These are phyloP conservation scores for Lunularia cruciata DNA, from an alignment of 225 moss, liverwort and hornwort species.

Conservation along the genomic window DNA sequence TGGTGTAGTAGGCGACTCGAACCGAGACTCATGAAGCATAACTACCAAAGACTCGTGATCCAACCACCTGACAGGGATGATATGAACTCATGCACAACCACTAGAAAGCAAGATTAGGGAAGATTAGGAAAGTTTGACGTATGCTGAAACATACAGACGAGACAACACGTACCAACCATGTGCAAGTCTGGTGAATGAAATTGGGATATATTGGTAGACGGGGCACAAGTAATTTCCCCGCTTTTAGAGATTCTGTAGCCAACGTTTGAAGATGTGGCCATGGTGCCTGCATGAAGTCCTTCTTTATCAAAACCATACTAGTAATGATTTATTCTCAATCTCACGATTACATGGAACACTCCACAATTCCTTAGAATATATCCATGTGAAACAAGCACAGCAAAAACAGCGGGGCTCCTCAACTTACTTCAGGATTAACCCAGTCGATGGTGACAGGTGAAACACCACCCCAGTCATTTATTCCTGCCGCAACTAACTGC, in stretches of 20 bases:
- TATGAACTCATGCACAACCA: no score
- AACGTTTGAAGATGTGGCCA: conserved; percentile 83
- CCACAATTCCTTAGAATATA: not conserved
- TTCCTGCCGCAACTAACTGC: conserved; percentile 75
- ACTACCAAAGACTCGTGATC: no score
- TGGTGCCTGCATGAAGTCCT: conserved; percentile 60
- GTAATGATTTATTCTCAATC: not conserved
- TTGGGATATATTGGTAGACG: conserved; percentile 70
- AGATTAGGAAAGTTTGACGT: no score
- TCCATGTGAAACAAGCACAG: not conserved
- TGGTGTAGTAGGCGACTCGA: no score
- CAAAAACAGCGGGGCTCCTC: not conserved
- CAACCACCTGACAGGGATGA: no score
- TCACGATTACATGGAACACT: not conserved
- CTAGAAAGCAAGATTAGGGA: no score
- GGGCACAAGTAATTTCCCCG: conserved; percentile 79
- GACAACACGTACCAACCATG: conserved; percentile 64
- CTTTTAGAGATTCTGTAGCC: conserved; percentile 72
- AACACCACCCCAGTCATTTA: conserved; percentile 94
- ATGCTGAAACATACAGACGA: no score
- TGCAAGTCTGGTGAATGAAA: conserved; percentile 47
- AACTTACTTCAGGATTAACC: conserved; percentile 87
- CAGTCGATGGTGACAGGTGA: conserved; percentile 88
- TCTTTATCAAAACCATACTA: not conserved
- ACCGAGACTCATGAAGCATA: no score